Base-by-base conservation (phyloP, 805 yeast species). In the Yamadazyma phyllophila region DNA sequence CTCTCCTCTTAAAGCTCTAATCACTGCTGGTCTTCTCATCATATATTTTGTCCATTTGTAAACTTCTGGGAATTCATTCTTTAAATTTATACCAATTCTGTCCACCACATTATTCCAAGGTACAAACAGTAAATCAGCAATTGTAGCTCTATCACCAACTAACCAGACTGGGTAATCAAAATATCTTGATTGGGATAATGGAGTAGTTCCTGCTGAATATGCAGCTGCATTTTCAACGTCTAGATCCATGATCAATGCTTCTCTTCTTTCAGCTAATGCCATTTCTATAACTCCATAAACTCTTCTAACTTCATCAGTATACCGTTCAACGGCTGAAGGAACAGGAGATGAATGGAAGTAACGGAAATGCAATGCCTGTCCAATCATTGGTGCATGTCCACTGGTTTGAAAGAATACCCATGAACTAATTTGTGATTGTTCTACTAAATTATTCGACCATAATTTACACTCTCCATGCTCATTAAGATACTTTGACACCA, bases 371-470 rank as follows among this genome's bases (percentile, higher is more conserved):
- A 92, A 75, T 7, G 97, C 97, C 66, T 91, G 97, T 14, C 97
- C 97, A 56, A 91, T 87, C 96, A 91, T 91, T n/a, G 97, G 97
- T 0, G 97, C 96, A 62, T 90, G 97, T 6, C 98, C 97, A 4
- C 95, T 85, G 2, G 97, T 89, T 67, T 91, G 98, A 73, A 91
- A 91, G 60, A 88, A 91, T 32, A 92, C 73, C 97, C 97, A 91
- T 6, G 90, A 80, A 49, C 81, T 77, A 47, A 91, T 88, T 62
- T 85, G 92, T 2, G 91, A 76, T 68, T 89, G 96, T 52, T 88
- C 96, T 11, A 80, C 73, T 43, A 85, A 62, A 59, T 84, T 85
- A 43, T 80, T 83, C 3, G 95, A 82, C 89, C 96, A 92, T 44
- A 89, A 76, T 8, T 87, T 74, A 56, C 92, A 85, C 32, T 73